Evolutionary conservation across 257 asterid species (phyloP).

Genomic region (Handroanthus guayacan): DNA sequence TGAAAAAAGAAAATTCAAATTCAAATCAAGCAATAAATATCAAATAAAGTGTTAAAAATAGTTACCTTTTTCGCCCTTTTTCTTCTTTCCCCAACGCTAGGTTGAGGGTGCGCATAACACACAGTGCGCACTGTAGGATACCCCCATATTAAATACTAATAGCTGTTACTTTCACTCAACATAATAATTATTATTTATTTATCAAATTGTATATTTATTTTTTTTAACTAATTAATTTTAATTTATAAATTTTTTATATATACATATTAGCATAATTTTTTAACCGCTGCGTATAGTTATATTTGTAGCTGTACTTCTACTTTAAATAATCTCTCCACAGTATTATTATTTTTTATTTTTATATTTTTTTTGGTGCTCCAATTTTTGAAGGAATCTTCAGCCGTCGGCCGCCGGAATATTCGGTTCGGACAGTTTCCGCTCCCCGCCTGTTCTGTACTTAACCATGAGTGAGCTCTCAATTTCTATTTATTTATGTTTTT

Average conservation of each 20-base stretch:
- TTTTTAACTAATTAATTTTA: neutral
- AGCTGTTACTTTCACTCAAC: slow-evolving; percentile 35
- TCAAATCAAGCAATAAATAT: neutral
- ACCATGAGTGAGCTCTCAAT: slow-evolving; percentile 31
- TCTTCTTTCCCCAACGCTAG: neutral
- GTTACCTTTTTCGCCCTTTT: neutral
- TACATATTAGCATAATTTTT: slow-evolving; percentile 35
- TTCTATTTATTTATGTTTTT: slow-evolving; percentile 22
- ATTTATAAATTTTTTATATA: neutral
- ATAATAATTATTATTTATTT: slow-evolving; percentile 10
- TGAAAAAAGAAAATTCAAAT: neutral
- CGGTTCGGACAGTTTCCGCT: slow-evolving; percentile 13
- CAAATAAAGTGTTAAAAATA: neutral
- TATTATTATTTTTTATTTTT: slow-evolving; percentile 34
- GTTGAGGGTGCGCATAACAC: slow-evolving; percentile 31
- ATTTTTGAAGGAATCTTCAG: slow-evolving; percentile 44
- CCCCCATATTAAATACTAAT: slow-evolving; percentile 30
- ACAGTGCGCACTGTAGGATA: slow-evolving; percentile 36
- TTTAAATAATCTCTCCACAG: slow-evolving; percentile 40
- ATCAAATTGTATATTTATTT: neutral
- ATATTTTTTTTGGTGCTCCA: slow-evolving; percentile 38
- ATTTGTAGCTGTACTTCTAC: slow-evolving; percentile 33
- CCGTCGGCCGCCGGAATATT: slow-evolving; percentile 50
- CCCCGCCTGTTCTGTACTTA: slow-evolving; percentile 30
- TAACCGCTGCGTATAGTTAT: slow-evolving; percentile 42